Percentiles rank a stretch among this genome's conserved stretches.
Evolutionary conservation across 2,329 filamentous ascomycete species (phyloP).

Genomic region (Orbilia quercus): DNA sequence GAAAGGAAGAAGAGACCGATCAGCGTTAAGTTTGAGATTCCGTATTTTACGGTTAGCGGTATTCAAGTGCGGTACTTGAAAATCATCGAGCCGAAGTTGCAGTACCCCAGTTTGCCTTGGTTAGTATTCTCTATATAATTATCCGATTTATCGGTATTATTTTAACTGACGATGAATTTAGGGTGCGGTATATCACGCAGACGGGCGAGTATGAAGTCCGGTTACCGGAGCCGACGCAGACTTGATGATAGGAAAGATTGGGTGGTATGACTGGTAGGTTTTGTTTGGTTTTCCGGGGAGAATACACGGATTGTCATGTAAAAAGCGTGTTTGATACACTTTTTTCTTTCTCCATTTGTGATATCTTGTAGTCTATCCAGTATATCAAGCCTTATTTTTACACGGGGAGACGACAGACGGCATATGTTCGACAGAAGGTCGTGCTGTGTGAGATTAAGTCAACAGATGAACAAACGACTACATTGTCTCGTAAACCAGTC

Average conservation of each 20-base stretch:
- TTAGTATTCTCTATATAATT: too few species aligned
- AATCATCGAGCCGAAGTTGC: conserved; percentile 91
- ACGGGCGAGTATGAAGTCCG: conserved; percentile 66
- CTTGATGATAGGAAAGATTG: conserved; percentile 62
- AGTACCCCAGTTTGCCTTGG: conserved; percentile 65
- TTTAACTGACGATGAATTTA: conserved; percentile 74
- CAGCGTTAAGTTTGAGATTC: conserved; percentile 99
- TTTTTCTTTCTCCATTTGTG: conserved; percentile 9
- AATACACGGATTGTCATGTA: conserved; percentile 16
- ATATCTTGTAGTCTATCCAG: conserved; percentile 5
- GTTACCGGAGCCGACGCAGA: conserved; percentile 75
- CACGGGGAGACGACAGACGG: neutral
- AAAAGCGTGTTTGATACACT: conserved; percentile 52
- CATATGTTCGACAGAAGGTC: too few species aligned
- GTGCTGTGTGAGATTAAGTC: too few species aligned
- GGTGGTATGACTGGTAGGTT: conserved; percentile 7
- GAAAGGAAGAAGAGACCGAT: conserved; percentile 80
- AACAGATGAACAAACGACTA: too few species aligned
- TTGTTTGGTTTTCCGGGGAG: neutral
- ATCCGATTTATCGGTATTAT: too few species aligned
- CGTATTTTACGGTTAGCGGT: conserved; percentile 99
- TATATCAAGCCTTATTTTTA: neutral
- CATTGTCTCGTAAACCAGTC: too few species aligned
- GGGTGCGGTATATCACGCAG: conserved; percentile 99
- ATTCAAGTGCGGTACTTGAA: conserved; percentile 99